Base-by-base conservation (phyloP, 805 yeast genomes). In the Wickerhamomyces bovis region DNA sequence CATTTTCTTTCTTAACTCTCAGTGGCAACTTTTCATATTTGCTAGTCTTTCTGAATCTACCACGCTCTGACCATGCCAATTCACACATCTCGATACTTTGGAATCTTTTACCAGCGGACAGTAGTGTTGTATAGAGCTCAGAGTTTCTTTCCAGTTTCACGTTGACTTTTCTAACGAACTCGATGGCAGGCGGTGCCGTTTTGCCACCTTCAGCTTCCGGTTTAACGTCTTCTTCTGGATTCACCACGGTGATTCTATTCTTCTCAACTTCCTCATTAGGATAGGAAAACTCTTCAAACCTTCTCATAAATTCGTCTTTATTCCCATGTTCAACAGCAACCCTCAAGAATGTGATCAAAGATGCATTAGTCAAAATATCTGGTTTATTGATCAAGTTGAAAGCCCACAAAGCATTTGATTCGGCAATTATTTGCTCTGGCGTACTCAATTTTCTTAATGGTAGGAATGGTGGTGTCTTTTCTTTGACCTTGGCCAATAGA, bases 1-100 rank as follows among this genome's bases (percentile, higher is more conserved):
- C 92, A 4, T 71, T 62, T 4, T 62, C 58, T 39, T 74, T 73
- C 53, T 75, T 78, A 25, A 54, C 60, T 0, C 47, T 44, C 10
- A 66, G 55, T 1, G 69, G 43, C 16, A 79, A 57, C 0, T 47
- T 33, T 44, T 70, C 75, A 69, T 85, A 89, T 3, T 53, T 52
- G 0, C 41, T 21, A 0, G 85, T 72, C 48, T 77, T 78, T 44
- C 97, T 71, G 65, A 75, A 89, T 20, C 61, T 50, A 2, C 97
- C 97, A 56, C 97, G 76, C 57, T 86, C 95, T 2, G 66, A 63
- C 95, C 96, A 89, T 1, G 86, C 69, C 22, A 66, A 63, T 46
- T 79, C 80, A 4, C 89, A 90, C 58, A 84, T 77, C 0, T 69
- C 70, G 38, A 73, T 62, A 55, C 82, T 76, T 36, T 72, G 70